Evolutionary conservation across 1,139 yeast species (phyloP), one percentile per base, ranked within the genome.

Genomic region (Hemisphaericaspora lyxosophila): DNA sequence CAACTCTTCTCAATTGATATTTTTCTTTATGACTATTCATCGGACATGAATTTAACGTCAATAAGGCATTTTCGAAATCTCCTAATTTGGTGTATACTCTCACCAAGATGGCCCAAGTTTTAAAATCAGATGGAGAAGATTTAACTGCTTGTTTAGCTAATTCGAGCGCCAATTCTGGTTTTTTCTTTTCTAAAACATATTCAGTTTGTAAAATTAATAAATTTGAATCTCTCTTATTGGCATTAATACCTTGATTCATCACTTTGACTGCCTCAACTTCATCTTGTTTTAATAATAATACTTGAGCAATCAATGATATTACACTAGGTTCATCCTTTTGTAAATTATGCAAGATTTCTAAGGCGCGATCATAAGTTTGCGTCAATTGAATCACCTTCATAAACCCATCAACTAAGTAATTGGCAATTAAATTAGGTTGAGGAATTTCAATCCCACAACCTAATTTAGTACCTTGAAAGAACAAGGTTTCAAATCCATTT

Each of bases 1-100:
- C 78, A 12, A 75, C 64, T 63, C 95, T 70, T 39, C 62, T 66
- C 44, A 77, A 68, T 12, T 68, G 51, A 53, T 76, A 85, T 43
- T 77, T 75, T 31, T 82, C 85, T 50, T 79, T 78, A 46, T 80
- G 75, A 2, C 84, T 75, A 54, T 85, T 84, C 95, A 92, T 86
- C 7, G 97, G 97, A 56, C 96, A 84, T 5, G 96, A 85, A 57
- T 92, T 92, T 48, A 92, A 72, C 0, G 96, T 81, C 36, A 87
- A 63, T 43, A 92, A 69, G 0, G 97, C 97, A 53, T 77, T 80
- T 44, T 80, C 82, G 51, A 77, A 85, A 57, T 88, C 88, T 39
- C 78, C 82, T 45, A 75, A 66, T 38, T 80, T 68, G 29, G 90
- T 83, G 55, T 90, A 86, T 9, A 83, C 81, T 51, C 77, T 73